Evolutionary conservation across 2,329 filamentous ascomycete species (phyloP), one percentile per base, ranked within the genome.

Genomic region (Fusarium concolor): DNA sequence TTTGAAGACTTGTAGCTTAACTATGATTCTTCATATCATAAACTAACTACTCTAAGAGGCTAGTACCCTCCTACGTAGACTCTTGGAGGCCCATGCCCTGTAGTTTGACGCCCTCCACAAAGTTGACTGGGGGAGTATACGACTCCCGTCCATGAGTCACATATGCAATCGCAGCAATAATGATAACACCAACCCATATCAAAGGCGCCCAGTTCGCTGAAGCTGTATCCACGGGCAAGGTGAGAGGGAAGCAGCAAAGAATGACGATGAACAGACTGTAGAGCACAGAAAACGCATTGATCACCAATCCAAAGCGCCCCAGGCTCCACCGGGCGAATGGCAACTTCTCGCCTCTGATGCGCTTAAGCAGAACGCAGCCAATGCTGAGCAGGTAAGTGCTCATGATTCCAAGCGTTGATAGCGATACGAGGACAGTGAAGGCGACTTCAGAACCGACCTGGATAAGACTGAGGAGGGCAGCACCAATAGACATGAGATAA

Each of bases 191-290:
- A 10, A 61, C 46, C 63, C 63, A 66, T 38, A 66, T 66, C 28
- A 66, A 12, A 12, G 62, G 63, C 7, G 63, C 63, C 63, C 62
- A 66, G 2, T 66, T 66, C 1, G 63, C 63, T 9, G 63, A 45
- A 18, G 50, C 37, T 1, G 62, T 66, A 11, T 66, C 62, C 1
- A 66, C 63, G 2, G 63, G 63, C 0, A 66, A 4, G 0, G 44
- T 56, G 3, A 66, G 29, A 2, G 63, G 63, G 12, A 66, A 66
- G 10, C 63, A 66, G 18, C 63, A 66, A 5, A 66, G 62, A 29
- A 66, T 47, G 18, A 66, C 62, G 2, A 66, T 67, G 11, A 66
- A 66, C 24, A 66, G 22, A 17, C 63, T 66, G 39, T 66, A 66
- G 10, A 66, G 31, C 11, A 66, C 63, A 0, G 63, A 67, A 15